These are phyloP conservation scores for Pyrus bretschneideri DNA, from an alignment of 306 rosid genomes.

Conservation along the genomic window DNA sequence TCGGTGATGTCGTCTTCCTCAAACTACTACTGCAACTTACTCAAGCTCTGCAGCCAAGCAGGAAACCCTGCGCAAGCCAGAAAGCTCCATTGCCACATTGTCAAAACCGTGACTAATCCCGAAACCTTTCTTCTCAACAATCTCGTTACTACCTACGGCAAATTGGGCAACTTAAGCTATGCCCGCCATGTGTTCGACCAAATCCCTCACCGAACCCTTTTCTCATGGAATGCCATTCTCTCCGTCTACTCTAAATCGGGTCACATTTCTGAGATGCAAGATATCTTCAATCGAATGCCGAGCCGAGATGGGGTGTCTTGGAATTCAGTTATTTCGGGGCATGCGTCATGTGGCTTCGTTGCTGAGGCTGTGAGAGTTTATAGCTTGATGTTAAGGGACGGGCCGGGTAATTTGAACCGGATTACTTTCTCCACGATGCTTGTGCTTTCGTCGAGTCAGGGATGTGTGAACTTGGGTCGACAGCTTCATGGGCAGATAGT, in stretches of 20 bases:
- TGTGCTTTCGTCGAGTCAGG: conserved; percentile 50
- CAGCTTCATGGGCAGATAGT: conserved; percentile 75
- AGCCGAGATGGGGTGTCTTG: conserved; percentile 56
- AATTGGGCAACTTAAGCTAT: conserved; percentile 33
- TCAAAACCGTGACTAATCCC: conserved; percentile 39
- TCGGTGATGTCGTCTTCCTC: conserved; percentile 34
- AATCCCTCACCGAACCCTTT: conserved; percentile 50
- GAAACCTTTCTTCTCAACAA: conserved; percentile 69
- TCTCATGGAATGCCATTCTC: conserved; percentile 70
- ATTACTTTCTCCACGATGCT: conserved; percentile 74
- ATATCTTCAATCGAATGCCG: conserved; percentile 50
- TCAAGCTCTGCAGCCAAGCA: conserved; percentile 51
- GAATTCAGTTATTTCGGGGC: conserved; percentile 64
- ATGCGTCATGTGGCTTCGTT: conserved; percentile 32
- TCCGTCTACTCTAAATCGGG: conserved; percentile 54
- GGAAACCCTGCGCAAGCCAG: conserved; percentile 32
- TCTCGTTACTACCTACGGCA: conserved; percentile 43
- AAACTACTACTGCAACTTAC: conserved; percentile 53
- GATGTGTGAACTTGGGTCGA: conserved; percentile 46
- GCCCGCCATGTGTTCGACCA: conserved; percentile 63
- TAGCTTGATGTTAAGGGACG: conserved; percentile 49
- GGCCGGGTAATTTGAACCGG: conserved; percentile 37
- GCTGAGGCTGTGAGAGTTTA: conserved; percentile 53
- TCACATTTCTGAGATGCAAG: conserved; percentile 43
- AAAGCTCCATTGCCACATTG: conserved; percentile 60